Base-by-base conservation (phyloP, 2,329 filamentous ascomycete species). In the Epicoccum sorghinum region DNA sequence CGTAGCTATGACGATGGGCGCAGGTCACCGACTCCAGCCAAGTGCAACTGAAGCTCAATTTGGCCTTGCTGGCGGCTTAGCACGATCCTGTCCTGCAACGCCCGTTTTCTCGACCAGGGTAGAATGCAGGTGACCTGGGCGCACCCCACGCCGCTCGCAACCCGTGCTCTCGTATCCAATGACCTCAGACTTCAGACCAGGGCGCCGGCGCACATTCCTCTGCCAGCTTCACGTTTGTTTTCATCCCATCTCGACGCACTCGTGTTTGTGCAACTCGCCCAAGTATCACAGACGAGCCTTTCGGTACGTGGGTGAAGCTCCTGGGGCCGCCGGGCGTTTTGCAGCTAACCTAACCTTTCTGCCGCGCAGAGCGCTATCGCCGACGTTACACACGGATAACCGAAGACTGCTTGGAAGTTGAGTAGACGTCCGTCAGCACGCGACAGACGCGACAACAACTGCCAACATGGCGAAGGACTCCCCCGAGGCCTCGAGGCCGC, bases 401-500 rank as follows among this genome's bases (percentile, higher is more conserved):
- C 59, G 60, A 65, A 41, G 55, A 30, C 45, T 50, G 39, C 38
- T 45, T 22, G 39, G 44, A 52, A 30, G 45, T 36, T 29, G 38
- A 36, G 36, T 33, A 46, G 27, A 37, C 41, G 41, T 42, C 49
- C 29, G 37, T 53, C 38, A 45, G 35, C 52, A 54, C 52, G 40
- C 46, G 46, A 42, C 36, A 49, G 30, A 48, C 51, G 51, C 29
- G 40, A 29, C 9, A 53, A 22, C 10, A 12, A 42, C 41, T 33
- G 41, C 36, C 13, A 25, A 6, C 47, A 55, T 55, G 52, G 52
- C 52, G 7, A 47, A 47, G 23, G 46, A 54, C 37, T 2, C 36
- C 18, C 53, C 62, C 35, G 57, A 66, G 27, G 55, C 64, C 36
- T 67, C 72, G 35, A 58, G 58, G 33, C 65, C 72, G 12, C 59